Conservation (phyloP, 306 rosid species). For the Citrullus colocynthis region DNA sequence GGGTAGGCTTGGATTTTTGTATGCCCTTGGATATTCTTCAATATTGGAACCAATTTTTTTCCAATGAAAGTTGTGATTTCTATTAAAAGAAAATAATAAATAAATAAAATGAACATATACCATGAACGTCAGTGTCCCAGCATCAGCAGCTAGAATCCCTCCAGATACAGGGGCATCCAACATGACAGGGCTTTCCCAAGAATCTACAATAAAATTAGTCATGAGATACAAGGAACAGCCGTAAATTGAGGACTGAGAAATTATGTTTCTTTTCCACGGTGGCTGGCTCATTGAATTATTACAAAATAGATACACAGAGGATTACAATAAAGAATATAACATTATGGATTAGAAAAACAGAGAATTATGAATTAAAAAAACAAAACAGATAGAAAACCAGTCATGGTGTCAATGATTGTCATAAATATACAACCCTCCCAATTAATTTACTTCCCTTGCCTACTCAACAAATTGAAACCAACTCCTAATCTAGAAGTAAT, state of each 20-base stretch:
- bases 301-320: neutral
- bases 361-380: neutral
- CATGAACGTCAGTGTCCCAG: conserved; percentile 87
- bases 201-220: conserved; percentile 27
- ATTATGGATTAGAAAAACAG: neutral
- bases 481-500: neutral
- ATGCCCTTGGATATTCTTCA: too few species aligned
- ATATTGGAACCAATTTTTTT: too few species aligned
- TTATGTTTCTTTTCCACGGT: neutral
- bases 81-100: too few species aligned
- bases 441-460: neutral
- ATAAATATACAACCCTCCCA: neutral
- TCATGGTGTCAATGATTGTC: neutral
- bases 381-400: neutral
- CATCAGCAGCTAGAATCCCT: conserved; percentile 88
- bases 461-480: neutral
- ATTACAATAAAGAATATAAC: neutral
- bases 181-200: conserved; percentile 41
- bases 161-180: conserved; percentile 99
- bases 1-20: too few species aligned
- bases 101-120: conserved; percentile 23
- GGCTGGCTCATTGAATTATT: neutral
- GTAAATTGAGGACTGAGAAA: neutral
- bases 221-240: neutral
- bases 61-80: too few species aligned